Conservation (phyloP, 2,329 filamentous ascomycete genomes). For the Phialophora verrucosa region DNA sequence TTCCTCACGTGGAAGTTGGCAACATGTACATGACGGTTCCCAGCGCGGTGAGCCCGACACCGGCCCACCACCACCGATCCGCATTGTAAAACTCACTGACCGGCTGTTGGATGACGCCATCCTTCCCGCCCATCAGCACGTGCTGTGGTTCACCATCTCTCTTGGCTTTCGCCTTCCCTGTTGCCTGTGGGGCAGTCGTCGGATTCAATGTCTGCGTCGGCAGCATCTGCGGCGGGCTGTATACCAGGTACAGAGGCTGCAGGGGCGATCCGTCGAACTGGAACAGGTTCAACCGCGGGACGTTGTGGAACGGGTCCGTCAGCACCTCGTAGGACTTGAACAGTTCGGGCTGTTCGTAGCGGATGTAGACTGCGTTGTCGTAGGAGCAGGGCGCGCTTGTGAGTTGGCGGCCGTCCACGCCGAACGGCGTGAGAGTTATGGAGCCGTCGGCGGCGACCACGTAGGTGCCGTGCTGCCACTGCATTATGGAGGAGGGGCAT, state of each 20-base stretch:
- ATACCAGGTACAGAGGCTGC: slow-evolving; percentile 71
- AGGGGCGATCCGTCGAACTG: slow-evolving; percentile 68
- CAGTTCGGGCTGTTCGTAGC: slow-evolving; percentile 69
- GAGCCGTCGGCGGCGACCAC: slow-evolving; percentile 62
- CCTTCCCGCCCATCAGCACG: slow-evolving; percentile 36
- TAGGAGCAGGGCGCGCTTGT: slow-evolving; percentile 68
- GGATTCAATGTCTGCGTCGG: slow-evolving; percentile 71
- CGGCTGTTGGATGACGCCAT: slow-evolving; percentile 41
- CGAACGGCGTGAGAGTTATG: slow-evolving; percentile 65
- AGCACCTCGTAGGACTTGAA: slow-evolving; percentile 61
- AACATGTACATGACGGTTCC: slow-evolving; percentile 48
- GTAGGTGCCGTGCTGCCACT: slow-evolving; percentile 74
- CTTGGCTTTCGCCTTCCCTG: slow-evolving; percentile 45
- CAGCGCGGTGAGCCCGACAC: slow-evolving; percentile 53
- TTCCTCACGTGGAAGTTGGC: slow-evolving; percentile 29
- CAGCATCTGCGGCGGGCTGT: slow-evolving; percentile 69
- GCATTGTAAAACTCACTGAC: slow-evolving; percentile 46
- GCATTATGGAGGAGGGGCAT: slow-evolving; percentile 70
- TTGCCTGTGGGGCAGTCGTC: slow-evolving; percentile 47
- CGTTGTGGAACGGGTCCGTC: slow-evolving; percentile 66
- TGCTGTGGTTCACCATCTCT: slow-evolving; percentile 34
- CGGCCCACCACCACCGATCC: slow-evolving; percentile 56
- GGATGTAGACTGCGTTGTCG: slow-evolving; percentile 62
- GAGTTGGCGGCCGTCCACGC: slow-evolving; percentile 70
- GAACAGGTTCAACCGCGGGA: slow-evolving; percentile 68